Base-by-base conservation (phyloP, 2,329 filamentous ascomycete genomes). In the Pseudopithomyces chartarum region DNA sequence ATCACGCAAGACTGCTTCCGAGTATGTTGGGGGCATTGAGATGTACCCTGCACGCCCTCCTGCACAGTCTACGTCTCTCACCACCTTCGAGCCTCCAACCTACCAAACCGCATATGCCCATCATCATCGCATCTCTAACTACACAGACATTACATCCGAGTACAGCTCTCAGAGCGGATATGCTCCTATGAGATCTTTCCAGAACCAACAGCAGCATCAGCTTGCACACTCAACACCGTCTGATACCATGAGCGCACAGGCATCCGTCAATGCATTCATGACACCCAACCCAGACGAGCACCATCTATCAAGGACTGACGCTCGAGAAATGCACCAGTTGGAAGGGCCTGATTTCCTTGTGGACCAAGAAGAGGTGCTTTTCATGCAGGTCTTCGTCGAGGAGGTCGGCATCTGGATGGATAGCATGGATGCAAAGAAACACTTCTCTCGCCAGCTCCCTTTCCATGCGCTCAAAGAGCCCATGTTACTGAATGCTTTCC, bases 371-470 rank as follows among this genome's bases (percentile, higher is more conserved):
- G 92, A 97, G 71, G 84, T 95, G 0, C 79, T 89, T n/a, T 92
- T 92, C 70, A 91, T 97, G 89, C 91, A 96, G 73, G 88, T 92
- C 0, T 98, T 96, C 72, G 89, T 96, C 6, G 90, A 96, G 68
- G 90, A 97, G 63, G 91, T 98, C 2, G 92, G 90, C 0, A 77
- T 92, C 2, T 97, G 94, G 92, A 96, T 98, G 91, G 94, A 97
- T 76, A 91, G 88, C 40, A 87, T 97, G 80, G 91, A 96, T 77
- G 84, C 87, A 33, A 84, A 88, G 62, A 94, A 94, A 77, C 90
- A 96, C 71, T 97, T 97, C 73, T 91, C 91, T 22, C 85, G 90
- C 46, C 80, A 91, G 17, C 81, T 97, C n/a, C 92, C 94, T 0
- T 92, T 92, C 66, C 85, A 94, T 66, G 88, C 92, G 1, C 80